Conservation (phyloP, 2,329 filamentous ascomycete genomes). For the Botrytis porri region DNA sequence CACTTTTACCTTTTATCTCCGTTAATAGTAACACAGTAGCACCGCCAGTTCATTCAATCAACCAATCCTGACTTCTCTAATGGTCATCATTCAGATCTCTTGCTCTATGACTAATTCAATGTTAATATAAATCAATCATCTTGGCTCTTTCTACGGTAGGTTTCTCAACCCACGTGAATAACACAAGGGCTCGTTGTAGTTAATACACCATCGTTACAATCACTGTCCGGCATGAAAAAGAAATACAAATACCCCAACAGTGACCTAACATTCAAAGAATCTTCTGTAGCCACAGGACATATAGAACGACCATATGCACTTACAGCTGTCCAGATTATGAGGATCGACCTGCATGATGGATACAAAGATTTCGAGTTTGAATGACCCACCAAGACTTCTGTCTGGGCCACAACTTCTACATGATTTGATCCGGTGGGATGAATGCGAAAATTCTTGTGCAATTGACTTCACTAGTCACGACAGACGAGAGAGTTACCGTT, state of each 20-base stretch:
- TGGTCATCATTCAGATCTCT: slow-evolving; percentile 3
- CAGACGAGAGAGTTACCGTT: slow-evolving; percentile 32
- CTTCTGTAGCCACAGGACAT: slow-evolving; percentile 2
- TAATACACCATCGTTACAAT: background rate
- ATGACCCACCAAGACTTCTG: slow-evolving; percentile 50
- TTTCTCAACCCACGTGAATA: slow-evolving; percentile 2
- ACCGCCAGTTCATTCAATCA: background rate
- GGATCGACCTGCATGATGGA: slow-evolving; percentile 25
- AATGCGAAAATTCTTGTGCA: slow-evolving; percentile 46
- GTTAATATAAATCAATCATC: background rate
- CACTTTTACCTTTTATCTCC: slow-evolving; percentile 7
- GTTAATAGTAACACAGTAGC: background rate
- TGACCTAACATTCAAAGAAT: background rate
- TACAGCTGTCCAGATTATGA: slow-evolving; percentile 22
- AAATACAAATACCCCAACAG: slow-evolving; percentile 12
- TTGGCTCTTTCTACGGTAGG: background rate
- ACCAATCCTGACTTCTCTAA: slow-evolving; percentile 10
- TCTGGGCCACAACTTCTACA: slow-evolving; percentile 57
- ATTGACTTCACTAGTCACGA: slow-evolving; percentile 61
- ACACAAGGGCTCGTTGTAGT: background rate
- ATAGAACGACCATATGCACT: background rate
- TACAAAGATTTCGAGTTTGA: slow-evolving; percentile 52
- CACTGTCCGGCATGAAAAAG: background rate
- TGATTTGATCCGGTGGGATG: slow-evolving; percentile 54
- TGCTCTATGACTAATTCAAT: slow-evolving; percentile 13